Base-by-base conservation (phyloP, 1,284 basidiomycete genomes). In the Leccinum subrobustum region DNA sequence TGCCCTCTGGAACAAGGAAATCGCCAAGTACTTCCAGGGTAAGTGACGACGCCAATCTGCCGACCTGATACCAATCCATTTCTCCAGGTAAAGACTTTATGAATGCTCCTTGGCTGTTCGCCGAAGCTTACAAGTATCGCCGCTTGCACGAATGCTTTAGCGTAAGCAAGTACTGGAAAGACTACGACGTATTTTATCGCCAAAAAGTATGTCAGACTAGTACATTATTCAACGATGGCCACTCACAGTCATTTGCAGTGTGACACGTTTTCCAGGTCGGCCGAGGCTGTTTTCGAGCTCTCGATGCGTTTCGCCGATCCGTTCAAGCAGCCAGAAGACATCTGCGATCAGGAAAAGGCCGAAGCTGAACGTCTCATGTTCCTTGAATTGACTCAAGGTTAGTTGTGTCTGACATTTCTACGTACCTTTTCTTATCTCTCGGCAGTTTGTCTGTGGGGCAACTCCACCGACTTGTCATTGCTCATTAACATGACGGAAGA, bases 401-500 rank as follows among this genome's bases (percentile, higher is more conserved):
- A 66, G 69, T 65, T 12, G 11, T 20, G 11, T 52, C 55, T 39
- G 5, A 39, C 37, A 60, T 64, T 44, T 48, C 16, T 4, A 29
- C 14, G n/a, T 27, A n/a, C 31, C n/a, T 48, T 18, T 4, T 33
- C 54, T 25, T 60, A 6, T 53, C n/a, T n/a, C 47, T 48, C 20
- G 16, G 33, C 60, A 92, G 93, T 97, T 60, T 96, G 93, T 71
- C 82, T 96, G 23, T 96, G 94, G 93, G 94, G 94, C 16, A 96
- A 96, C 77, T 93, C 94, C n/a, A 98, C 96, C 60, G 96, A 98
- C 76, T 81, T 98, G 58, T 96, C 94, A 3, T 84, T 98, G 35
- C 83, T 98, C 59, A 98, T 98, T 78, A 95, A 98, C 79, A 98
- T 98, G 96, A 94, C 93, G 12, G 96, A 98, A 77, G 96, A 98